Conservation (phyloP, 1,284 basidiomycete species). For the Sporisorium scitamineum region DNA sequence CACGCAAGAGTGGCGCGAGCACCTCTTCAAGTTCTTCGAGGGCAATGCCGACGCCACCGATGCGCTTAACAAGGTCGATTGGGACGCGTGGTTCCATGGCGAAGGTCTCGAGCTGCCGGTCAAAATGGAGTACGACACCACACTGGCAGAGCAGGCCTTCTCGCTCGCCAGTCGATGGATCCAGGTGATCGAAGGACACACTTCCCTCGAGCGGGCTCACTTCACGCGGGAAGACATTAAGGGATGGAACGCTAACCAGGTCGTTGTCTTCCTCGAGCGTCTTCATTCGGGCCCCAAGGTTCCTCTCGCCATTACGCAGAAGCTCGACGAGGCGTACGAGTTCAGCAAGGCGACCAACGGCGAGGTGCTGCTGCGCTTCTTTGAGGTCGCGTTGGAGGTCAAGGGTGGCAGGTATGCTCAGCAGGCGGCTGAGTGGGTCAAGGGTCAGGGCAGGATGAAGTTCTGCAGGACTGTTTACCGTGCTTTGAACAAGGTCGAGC, state of each 20-base stretch:
- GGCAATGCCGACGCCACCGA: slow-evolving; percentile 69
- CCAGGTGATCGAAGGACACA: slow-evolving; percentile 43
- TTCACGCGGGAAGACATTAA: slow-evolving; percentile 58
- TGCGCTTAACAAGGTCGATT: slow-evolving; percentile 77
- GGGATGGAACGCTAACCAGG: slow-evolving; percentile 66
- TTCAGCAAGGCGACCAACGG: slow-evolving; percentile 71
- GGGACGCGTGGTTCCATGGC: slow-evolving; percentile 85
- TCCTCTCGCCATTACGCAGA: slow-evolving; percentile 62
- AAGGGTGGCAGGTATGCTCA: slow-evolving; percentile 71
- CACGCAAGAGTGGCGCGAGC: slow-evolving; percentile 86
- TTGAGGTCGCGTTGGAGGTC: slow-evolving; percentile 71
- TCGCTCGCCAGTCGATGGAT: slow-evolving; percentile 83
- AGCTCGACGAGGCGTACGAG: slow-evolving; percentile 71
- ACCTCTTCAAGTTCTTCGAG: slow-evolving; percentile 84
- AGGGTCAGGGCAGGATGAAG: slow-evolving; percentile 71
- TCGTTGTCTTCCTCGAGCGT: slow-evolving; percentile 72
- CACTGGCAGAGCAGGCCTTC: slow-evolving; percentile 77
- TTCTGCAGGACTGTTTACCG: slow-evolving; percentile 72
- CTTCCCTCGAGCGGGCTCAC: slow-evolving; percentile 22
- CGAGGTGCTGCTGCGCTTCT: slow-evolving; percentile 72
- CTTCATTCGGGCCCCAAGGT: slow-evolving; percentile 69
- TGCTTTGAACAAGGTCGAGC: slow-evolving; percentile 74
- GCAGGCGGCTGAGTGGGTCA: slow-evolving; percentile 72
- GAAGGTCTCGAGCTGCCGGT: slow-evolving; percentile 82
- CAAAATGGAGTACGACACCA: slow-evolving; percentile 83